These are phyloP conservation scores for Fusarium sp. DNA, from an alignment of 2,329 filamentous ascomycete species.

Conservation along the genomic window DNA sequence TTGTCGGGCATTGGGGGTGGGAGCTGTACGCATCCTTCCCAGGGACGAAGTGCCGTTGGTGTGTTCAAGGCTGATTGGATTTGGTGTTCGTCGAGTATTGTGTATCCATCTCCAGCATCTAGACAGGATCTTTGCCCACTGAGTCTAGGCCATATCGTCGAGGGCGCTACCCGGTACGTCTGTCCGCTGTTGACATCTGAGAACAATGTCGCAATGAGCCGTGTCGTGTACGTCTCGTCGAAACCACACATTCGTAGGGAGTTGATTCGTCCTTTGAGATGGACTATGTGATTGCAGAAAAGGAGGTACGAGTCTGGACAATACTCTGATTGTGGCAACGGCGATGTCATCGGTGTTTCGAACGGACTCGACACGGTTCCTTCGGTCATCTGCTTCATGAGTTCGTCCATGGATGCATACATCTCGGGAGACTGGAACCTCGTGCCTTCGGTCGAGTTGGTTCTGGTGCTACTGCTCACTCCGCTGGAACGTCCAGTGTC, in stretches of 20 bases:
- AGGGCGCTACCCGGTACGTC: conserved; percentile 48
- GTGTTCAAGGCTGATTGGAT: not conserved
- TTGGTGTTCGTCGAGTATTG: conserved; percentile 41
- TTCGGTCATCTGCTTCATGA: not conserved
- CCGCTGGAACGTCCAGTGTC: conserved; percentile 2
- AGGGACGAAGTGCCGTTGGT: not conserved
- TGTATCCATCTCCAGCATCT: conserved; percentile 39
- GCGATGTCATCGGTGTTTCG: not conserved
- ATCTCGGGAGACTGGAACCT: not conserved
- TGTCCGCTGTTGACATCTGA: conserved; percentile 16
- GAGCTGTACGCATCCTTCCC: conserved; percentile 43
- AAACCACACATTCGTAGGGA: conserved; percentile 54
- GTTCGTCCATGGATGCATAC: not conserved
- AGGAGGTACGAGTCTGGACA: conserved; percentile 48
- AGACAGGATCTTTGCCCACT: conserved; percentile 45
- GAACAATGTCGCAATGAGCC: conserved; percentile 46
- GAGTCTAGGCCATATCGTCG: conserved; percentile 48
- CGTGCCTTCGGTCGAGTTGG: not conserved
- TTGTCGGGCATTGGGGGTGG: conserved; percentile 40
- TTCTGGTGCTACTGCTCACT: conserved; percentile 8
- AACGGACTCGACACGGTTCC: not conserved
- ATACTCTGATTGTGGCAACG: conserved; percentile 27
- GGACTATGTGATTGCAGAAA: conserved; percentile 48
- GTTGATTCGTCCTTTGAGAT: conserved; percentile 46
- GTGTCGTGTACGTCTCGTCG: conserved; percentile 46